A percentile compares a stretch with the other conserved stretches of the same genome.
These are phyloP conservation scores for Hordeum pubiflorum DNA, from an alignment of 202 grass and related monocot genomes.

Conservation along the genomic window DNA sequence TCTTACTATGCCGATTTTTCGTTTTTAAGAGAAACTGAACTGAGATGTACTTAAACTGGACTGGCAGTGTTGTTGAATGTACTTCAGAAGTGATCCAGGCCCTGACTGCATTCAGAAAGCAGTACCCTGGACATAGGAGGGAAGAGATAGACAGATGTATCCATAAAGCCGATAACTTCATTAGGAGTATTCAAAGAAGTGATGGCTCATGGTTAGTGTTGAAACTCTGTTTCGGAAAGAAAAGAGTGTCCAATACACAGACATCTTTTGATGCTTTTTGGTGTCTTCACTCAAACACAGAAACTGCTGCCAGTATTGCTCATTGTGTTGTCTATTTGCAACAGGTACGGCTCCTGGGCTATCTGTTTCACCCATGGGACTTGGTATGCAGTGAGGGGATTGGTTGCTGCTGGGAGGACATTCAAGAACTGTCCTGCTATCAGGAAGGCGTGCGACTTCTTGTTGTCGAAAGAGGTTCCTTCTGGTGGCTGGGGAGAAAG, in stretches of 20 bases:
- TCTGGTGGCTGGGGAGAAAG: slow-evolving; percentile 90
- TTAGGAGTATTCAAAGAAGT: slow-evolving; percentile 52
- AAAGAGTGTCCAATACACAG: background rate
- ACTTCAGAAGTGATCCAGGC: slow-evolving; percentile 82
- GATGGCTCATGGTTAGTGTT: slow-evolving; percentile 81
- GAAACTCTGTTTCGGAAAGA: background rate
- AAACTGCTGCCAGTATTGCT: background rate
- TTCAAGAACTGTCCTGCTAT: slow-evolving; percentile 48
- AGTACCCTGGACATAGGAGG: slow-evolving; percentile 60
- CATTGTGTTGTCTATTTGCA: background rate
- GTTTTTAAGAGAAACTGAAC: slow-evolving; percentile 28
- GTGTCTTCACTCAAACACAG: background rate
- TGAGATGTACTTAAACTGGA: background rate
- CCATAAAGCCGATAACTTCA: slow-evolving; percentile 51
- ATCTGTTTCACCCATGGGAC: slow-evolving; percentile 81
- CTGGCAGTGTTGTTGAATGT: slow-evolving; percentile 72
- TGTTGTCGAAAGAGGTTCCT: slow-evolving; percentile 76
- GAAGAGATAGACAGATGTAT: slow-evolving; percentile 69
- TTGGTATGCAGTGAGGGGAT: slow-evolving; percentile 76
- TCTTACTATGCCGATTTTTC: background rate
- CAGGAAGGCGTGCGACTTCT: slow-evolving; percentile 59
- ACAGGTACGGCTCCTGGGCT: slow-evolving; percentile 88
- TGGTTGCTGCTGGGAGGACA: slow-evolving; percentile 65
- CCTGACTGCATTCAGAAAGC: slow-evolving; percentile 69
- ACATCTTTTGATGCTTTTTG: background rate